Conservation (phyloP, 306 rosid genomes). For the Cucurbita maxima region DNA sequence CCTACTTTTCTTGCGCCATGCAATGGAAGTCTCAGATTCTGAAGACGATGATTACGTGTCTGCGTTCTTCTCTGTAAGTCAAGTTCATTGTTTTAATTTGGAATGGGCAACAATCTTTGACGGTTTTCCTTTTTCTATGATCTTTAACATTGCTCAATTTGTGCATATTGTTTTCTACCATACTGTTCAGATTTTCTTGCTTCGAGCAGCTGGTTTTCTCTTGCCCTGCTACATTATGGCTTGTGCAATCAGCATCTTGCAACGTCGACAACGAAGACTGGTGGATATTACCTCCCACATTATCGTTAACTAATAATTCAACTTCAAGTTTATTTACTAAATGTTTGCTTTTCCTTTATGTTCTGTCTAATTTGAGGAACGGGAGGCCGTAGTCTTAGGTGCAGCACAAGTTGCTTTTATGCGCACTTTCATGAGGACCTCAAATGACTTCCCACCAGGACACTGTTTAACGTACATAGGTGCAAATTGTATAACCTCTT, state of each 20-base stretch:
- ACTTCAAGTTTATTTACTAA: not conserved
- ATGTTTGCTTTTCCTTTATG: not conserved
- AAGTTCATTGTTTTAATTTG: not conserved
- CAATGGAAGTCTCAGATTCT: slow-evolving; percentile 56
- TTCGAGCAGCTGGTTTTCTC: slow-evolving; percentile 91
- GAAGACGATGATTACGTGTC: slow-evolving; percentile 51
- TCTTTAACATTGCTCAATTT: not conserved
- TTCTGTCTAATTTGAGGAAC: slow-evolving; percentile 7
- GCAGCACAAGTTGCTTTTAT: slow-evolving; percentile 98
- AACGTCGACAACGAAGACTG: slow-evolving; percentile 91
- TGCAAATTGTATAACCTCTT: not conserved
- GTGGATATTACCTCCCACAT: slow-evolving; percentile 18
- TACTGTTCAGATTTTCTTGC: slow-evolving; percentile 45
- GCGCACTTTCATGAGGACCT: slow-evolving; percentile 58
- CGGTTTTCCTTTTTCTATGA: not conserved
- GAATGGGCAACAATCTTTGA: not conserved
- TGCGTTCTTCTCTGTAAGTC: slow-evolving; percentile 65
- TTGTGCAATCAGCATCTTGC: slow-evolving; percentile 93
- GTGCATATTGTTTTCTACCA: not conserved
- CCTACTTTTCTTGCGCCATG: slow-evolving; percentile 77
- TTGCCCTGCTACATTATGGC: slow-evolving; percentile 98
- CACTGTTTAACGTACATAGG: slow-evolving; percentile 26
- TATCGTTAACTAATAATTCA: not conserved
- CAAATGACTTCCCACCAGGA: slow-evolving; percentile 38
- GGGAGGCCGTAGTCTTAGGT: slow-evolving; percentile 98